Evolutionary conservation across 192 early-diverging fungal species (phyloP), one percentile per base, ranked within the genome.

Genomic region (Entomortierella parvispora): DNA sequence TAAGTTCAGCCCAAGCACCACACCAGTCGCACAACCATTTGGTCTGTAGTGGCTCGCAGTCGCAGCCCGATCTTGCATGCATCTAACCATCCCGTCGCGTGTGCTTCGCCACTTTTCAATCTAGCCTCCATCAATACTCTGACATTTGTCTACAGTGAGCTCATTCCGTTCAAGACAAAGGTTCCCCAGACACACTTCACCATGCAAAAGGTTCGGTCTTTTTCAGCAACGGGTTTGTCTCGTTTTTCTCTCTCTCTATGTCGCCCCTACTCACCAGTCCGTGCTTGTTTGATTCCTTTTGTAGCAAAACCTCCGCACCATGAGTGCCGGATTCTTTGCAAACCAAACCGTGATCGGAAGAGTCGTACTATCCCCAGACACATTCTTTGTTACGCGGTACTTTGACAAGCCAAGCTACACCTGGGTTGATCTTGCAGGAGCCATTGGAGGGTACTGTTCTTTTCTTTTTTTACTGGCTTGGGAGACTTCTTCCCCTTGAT

Each of bases 341-440:
- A 51, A 57, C 25, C 55, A 45, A 7, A 28, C 28, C 2, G 50
- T 74, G 12, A 65, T 68, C 32, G 64, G 44, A 8, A 31, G 53
- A 26, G 29, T 77, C 26, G 17, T 62, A 11, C n/a, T 77, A 8
- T 77, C 66, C 4, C 74, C 74, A 0, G 74, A 77, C 34, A 59
- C 65, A 2, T 77, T 77, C 42, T 63, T 40, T 45, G 66, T 77
- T 7, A 61, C 60, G 1, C 60, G 47, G 42, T 77, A 59, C 42
- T 42, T 52, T 37, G 74, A 77, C 37, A 68, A 52, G n/a, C 60
- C 37, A 26, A 68, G 74, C n/a, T 77, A 77, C n/a, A 64, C 65
- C 18, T 77, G 74, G 74, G 74, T 64, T 3, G 74, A 77, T 20
- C 74, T 77, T 44, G 53, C 51, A 28, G 74, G 60, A 50, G 74